Base-by-base conservation (phyloP, 75 land plant species). In the Selaginella moellendorffii region DNA sequence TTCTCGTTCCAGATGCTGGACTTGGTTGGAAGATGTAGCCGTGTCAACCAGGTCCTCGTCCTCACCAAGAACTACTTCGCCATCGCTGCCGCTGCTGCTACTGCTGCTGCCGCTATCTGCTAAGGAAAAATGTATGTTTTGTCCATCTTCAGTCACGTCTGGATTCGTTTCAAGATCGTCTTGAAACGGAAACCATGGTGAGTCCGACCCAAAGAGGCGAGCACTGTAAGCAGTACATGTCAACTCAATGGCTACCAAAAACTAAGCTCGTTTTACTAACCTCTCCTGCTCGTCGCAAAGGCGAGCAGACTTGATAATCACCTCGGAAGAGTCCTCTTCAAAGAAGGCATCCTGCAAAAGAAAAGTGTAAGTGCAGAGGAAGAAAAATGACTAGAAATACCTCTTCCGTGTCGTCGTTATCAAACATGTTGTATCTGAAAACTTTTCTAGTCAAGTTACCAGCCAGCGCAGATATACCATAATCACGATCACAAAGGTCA, bases 41-140 rank as follows among this genome's bases (percentile, higher is more conserved):
- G 82, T 82, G 60, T 72, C 83, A 19, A 53, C 78, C n/a, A 79
- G 63, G 17, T 81, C 86, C 31, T 87, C 81, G 52, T 79, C 82
- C 68, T 84, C 54, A 54, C 71, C 80, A 26, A 70, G 75, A 23
- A 74, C 82, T 51, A 82, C 79, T 69, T 52, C 62, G 26, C 73
- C 63, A 8, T 58, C 69, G 66, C 20, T 36, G 66, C 29, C 31
- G 5, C 59, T 24, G 24, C 59, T 56, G 19, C 59, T 24, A 56
- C 59, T 14, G 46, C 46, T 36, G 46, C 46, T 21, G n/a, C 59
- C 46, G 46, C 46, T 36, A 14, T 14, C 8, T 2, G 66, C 19
- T 26, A 29, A 36, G 1, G 66, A 30, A 18, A 19, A 24, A 24
- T 24, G 17, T 9, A 2, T 21, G 20, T 2, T 24, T 2, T 65